phyloP scores from a whole-genome alignment of 2,329 filamentous ascomycete genomes.

The Diaporthe nobilis region DNA sequence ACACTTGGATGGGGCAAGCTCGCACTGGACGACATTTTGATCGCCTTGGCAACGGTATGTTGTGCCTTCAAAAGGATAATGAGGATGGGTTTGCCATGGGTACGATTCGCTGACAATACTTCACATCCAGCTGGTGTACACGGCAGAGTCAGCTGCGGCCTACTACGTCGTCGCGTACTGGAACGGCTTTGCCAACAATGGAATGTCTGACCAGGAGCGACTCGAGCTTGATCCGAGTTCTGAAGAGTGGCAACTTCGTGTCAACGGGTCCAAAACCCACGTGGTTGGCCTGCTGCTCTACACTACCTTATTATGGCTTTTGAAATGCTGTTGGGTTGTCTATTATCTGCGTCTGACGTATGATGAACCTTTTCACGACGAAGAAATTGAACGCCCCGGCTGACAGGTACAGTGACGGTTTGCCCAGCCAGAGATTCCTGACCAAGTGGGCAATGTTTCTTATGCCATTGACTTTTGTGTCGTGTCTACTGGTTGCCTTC shows the following conservation, averaged over 20 bases:
- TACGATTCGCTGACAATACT: neutral
- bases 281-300: constrained; percentile 67
- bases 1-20: constrained; percentile 44
- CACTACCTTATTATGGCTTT: constrained; percentile 62
- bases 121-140: constrained; percentile 43
- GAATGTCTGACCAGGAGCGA: constrained; percentile 64
- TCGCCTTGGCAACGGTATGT: constrained; percentile 45
- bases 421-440: constrained; percentile 54
- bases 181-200: constrained; percentile 50
- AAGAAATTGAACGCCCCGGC: fast-evolving
- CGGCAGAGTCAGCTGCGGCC: constrained; percentile 47
- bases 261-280: constrained; percentile 67
- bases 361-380: constrained; percentile 38
- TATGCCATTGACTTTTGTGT: constrained; percentile 59
- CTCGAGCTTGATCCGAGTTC: constrained; percentile 55
- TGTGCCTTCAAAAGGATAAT: neutral
- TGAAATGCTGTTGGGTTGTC: constrained; percentile 66
- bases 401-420: constrained; percentile 52
- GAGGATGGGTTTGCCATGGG: neutral
- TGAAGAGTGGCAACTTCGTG: constrained; percentile 57
- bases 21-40: constrained; percentile 46
- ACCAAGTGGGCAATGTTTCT: constrained; percentile 58
- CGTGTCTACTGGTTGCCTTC: constrained; percentile 59
- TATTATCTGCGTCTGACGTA: constrained; percentile 67
- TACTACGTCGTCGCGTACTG: constrained; percentile 47